These are phyloP conservation scores for Macrocystidia cucumis DNA, from an alignment of 1,284 basidiomycete genomes.

Conservation along the genomic window DNA sequence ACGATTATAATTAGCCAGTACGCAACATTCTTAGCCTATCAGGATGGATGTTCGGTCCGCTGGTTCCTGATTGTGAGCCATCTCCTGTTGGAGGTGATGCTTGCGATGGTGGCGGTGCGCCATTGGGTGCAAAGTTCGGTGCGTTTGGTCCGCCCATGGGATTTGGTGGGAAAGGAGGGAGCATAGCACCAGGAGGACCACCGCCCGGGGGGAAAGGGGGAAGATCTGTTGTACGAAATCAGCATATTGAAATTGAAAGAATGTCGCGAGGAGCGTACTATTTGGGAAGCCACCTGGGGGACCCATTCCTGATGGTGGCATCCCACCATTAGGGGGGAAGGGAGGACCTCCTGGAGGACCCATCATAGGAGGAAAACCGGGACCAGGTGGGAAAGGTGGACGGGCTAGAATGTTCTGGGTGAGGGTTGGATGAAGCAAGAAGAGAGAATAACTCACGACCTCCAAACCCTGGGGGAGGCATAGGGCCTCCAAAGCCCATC, in stretches of 20 bases:
- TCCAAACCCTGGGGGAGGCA: constrained; percentile 42
- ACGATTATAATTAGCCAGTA: constrained; percentile 13
- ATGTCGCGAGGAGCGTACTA: constrained; percentile 20
- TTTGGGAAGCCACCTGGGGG: constrained; percentile 32
- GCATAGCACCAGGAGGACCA: constrained; percentile 25
- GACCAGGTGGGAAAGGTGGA: constrained; percentile 66
- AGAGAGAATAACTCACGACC: constrained; percentile 28
- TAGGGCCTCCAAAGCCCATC: constrained; percentile 34
- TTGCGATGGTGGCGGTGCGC: constrained; percentile 15
- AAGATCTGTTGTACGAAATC: constrained; percentile 22
- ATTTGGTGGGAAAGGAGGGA: constrained; percentile 42
- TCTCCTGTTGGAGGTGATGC: constrained; percentile 15
- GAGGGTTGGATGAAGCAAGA: constrained; percentile 5
- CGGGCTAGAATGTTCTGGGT: constrained; percentile 29
- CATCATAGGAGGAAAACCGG: constrained; percentile 34
- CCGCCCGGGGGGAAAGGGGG: constrained; percentile 59
- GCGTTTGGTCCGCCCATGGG: constrained; percentile 22
- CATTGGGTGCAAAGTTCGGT: constrained; percentile 21
- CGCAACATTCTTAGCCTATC: constrained; percentile 82
- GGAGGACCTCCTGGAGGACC: constrained; percentile 49
- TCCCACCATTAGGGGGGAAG: constrained; percentile 47
- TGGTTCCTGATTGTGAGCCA: constrained; percentile 22
- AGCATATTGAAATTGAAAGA: background rate
- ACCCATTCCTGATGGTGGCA: constrained; percentile 24
- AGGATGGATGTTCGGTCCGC: constrained; percentile 67